phyloP scores from a whole-genome alignment of 306 rosid species.

The Lotus japonicus region DNA sequence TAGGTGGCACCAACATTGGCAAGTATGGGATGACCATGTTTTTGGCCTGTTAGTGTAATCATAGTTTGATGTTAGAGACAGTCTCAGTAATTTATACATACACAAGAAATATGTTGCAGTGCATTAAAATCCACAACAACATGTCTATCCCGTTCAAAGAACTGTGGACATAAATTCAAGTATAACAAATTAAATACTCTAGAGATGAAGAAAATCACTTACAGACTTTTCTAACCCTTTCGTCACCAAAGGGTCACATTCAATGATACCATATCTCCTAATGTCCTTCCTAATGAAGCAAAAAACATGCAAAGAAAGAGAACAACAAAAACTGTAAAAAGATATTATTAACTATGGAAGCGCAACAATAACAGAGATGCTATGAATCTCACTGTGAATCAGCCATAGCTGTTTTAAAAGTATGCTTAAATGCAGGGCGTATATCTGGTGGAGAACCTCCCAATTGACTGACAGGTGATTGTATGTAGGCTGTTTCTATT shows the following conservation, averaged over 20 bases:
- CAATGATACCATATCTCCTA: slow-evolving; percentile 80
- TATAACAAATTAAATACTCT: not conserved
- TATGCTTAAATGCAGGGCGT: slow-evolving; percentile 73
- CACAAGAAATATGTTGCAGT: not conserved
- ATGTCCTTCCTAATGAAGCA: slow-evolving; percentile 39
- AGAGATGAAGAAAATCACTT: slow-evolving; percentile 27
- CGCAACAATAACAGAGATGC: not conserved
- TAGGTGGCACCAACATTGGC: slow-evolving; percentile 94
- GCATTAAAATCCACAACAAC: not conserved
- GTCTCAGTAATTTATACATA: slow-evolving; percentile 2
- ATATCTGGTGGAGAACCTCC: slow-evolving; percentile 66
- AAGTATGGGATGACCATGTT: slow-evolving; percentile 91
- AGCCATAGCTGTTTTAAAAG: slow-evolving; percentile 35
- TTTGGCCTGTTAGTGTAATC: slow-evolving; percentile 58
- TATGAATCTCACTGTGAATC: slow-evolving; percentile 58
- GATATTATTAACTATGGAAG: not conserved
- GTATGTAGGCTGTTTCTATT: slow-evolving; percentile 77
- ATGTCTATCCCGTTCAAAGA: not conserved
- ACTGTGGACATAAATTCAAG: not conserved
- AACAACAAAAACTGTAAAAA: not conserved
- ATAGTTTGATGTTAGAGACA: slow-evolving; percentile 15
- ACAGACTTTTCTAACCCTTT: slow-evolving; percentile 76
- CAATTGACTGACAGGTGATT: slow-evolving; percentile 62
- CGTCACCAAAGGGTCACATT: slow-evolving; percentile 64
- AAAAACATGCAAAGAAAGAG: not conserved